Evolutionary conservation across 1,284 basidiomycete genomes (phyloP), one percentile per base, ranked within the genome.

Genomic region (Irpex sp.): DNA sequence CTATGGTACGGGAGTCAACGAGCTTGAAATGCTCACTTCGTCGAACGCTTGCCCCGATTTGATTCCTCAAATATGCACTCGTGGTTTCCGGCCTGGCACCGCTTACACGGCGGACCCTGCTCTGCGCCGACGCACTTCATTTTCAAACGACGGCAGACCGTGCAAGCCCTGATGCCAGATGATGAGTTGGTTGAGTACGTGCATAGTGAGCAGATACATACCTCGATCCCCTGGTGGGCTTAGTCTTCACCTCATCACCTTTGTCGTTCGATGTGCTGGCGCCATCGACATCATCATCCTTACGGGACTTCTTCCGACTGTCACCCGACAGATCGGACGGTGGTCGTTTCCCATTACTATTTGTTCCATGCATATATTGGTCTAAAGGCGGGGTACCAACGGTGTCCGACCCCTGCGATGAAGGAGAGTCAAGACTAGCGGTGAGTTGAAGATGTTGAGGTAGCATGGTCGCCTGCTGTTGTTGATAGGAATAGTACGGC

Each of bases 101-200:
- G 87, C 71, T 95, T 95, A 78, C 95, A 98, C 0, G 95, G 94
- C 0, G 93, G 93, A 0, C 94, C 95, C 39, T 95, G 83, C 71
- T 97, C 95, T 1, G 94, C 93, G 43, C 92, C 95, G 17, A 97
- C 94, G 69, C 97, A 99, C 68, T 97, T 93, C 97, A 99, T 99
- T 81, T 99, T 99, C 66, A 98, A 87, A 57, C 95, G 90, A 37
- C 97, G 88, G 75, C 97, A 98, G 36, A 96, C 94, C 0, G 93
- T 95, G 69, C 95, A 97, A 0, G 95, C 95, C 59, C 94, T 94
- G 68, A 35, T 26, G 9, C 56, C 17, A 17, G 46, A 9, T 55
- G 17, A 39, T 50, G 19, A 19, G 39, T 65, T 43, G 53, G 62
- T 54, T 47, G 59, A 59, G 51, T 36, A 46, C 35, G 63, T n/a